Evolutionary conservation across 768 basidiomycete genomes (phyloP).

Genomic region (Naganishia kalamii): DNA sequence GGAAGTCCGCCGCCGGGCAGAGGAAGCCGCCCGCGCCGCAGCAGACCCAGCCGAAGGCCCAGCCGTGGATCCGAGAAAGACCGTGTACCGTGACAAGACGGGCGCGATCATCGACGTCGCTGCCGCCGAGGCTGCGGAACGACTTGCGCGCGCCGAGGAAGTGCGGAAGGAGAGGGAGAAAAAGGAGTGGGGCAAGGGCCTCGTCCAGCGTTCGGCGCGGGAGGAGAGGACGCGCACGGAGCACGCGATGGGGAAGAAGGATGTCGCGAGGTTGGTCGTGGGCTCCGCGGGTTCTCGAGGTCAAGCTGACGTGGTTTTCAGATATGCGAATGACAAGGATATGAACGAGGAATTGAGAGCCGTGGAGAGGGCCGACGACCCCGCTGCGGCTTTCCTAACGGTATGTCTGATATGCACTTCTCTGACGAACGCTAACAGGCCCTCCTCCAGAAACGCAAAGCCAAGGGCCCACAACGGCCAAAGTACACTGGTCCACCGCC

Average conservation of each 20-base stretch:
- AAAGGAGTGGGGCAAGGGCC: constrained; percentile 97
- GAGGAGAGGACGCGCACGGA: constrained; percentile 62
- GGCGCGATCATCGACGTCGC: constrained; percentile 87
- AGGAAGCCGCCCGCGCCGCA: neutral
- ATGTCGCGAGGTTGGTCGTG: constrained; percentile 59
- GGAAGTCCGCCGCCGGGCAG: neutral
- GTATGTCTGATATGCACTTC: constrained; percentile 50
- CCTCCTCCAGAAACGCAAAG: constrained; percentile 58
- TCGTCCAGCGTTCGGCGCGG: constrained; percentile 76
- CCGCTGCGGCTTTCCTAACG: constrained; percentile 88
- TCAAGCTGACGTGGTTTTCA: constrained; percentile 16
- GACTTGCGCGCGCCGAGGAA: constrained; percentile 53
- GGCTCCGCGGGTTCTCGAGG: neutral
- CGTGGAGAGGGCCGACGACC: constrained; percentile 88
- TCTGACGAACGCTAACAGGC: neutral
- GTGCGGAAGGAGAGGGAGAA: constrained; percentile 67
- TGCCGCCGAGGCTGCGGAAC: constrained; percentile 57
- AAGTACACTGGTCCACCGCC: constrained; percentile 81
- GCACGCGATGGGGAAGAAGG: constrained; percentile 60
- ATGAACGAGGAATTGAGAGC: constrained; percentile 78
- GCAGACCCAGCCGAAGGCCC: constrained; percentile 12
- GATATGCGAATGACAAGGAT: constrained; percentile 69
- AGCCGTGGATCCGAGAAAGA: constrained; percentile 60
- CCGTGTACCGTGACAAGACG: constrained; percentile 83
- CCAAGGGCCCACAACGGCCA: constrained; percentile 71